Base-by-base conservation (phyloP, 345 rosid species). In the Acer yangbiense region DNA sequence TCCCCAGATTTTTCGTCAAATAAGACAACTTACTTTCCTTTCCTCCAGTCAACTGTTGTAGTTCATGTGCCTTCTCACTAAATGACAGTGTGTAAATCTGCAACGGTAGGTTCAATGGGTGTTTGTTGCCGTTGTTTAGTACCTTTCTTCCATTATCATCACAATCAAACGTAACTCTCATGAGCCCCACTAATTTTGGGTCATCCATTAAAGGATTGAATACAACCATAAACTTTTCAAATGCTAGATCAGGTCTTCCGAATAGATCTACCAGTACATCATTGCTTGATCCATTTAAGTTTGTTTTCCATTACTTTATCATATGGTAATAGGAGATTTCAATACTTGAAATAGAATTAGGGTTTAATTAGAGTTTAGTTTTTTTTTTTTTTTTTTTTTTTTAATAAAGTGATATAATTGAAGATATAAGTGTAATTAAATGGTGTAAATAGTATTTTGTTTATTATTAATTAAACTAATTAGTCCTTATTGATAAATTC, bases 251-350 rank as follows among this genome's bases (percentile, higher is more conserved):
- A 48, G 97, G 96, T 62, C 84, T 82, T 85, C 75, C 85, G 85
- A 95, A 95, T 77, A 93, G 81, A 83, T 90, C 90, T 43, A 75
- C 79, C 77, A 92, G 83, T 76, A 84, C 71, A 71, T 90, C 90
- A 4, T 63, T 79, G 80, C 80, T 88, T 66, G 76, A 69, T 81
- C 89, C 91, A 66, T 25, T 25, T 25, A 25, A 25, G 27, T 25
- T 25, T 25, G 27, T 25, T 25, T 25, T 25, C 27, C 27, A 25
- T 25, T 25, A 25, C 27, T 25, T 1, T 25, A 25, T 25, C 27
- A 25, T 25, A 25, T 1, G 27, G 27, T 25, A 25, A 25, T 25
- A 1, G 27, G 27, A 25, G 27, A 25, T 25, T 25, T 25, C 27
- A 1, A 25, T 25, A 25, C 27, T 25, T 25, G 27, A 25, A 25